Conservation (phyloP, 345 rosid genomes). For the Isatis tinctoria region DNA sequence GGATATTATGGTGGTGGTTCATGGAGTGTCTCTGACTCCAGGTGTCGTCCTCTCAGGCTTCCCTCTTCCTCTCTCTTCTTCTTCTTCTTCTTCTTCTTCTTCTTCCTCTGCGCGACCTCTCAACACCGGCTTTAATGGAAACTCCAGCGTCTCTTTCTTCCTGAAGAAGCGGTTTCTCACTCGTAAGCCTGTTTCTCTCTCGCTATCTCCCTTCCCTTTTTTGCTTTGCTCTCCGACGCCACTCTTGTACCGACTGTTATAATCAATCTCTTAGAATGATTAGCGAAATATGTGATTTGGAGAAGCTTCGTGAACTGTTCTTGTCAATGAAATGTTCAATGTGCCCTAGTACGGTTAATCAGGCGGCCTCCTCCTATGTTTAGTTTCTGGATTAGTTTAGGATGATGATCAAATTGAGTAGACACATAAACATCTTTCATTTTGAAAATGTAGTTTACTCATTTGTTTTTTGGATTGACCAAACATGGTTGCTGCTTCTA, state of each 20-base stretch:
- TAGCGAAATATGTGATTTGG: not conserved
- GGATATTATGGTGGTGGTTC: conserved; percentile 32
- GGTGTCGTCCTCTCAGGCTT: conserved; percentile 22
- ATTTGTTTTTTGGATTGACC: not conserved
- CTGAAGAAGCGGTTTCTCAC: conserved; percentile 46
- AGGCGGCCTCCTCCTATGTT: not conserved
- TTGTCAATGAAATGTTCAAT: not conserved
- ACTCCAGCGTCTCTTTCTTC: conserved; percentile 38
- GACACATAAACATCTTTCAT: not conserved
- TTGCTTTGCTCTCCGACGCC: not conserved
- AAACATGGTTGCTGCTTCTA: not conserved
- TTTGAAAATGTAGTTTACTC: not conserved
- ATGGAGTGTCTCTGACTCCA: conserved; percentile 30
- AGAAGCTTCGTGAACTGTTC: not conserved
- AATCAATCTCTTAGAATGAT: not conserved
- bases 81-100: not conserved
- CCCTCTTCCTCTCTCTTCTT: conserved; percentile 17
- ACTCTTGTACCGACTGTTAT: not conserved
- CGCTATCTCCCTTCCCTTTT: not conserved
- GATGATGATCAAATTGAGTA: conserved; percentile 3
- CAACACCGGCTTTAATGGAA: conserved; percentile 37
- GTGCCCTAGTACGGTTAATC: not conserved
- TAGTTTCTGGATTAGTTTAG: not conserved
- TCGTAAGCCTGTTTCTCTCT: conserved; percentile 39
- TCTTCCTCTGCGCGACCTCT: conserved; percentile 17